Base-by-base conservation (phyloP, 2,329 filamentous ascomycete genomes). In the Verticillium zaregamsianum region DNA sequence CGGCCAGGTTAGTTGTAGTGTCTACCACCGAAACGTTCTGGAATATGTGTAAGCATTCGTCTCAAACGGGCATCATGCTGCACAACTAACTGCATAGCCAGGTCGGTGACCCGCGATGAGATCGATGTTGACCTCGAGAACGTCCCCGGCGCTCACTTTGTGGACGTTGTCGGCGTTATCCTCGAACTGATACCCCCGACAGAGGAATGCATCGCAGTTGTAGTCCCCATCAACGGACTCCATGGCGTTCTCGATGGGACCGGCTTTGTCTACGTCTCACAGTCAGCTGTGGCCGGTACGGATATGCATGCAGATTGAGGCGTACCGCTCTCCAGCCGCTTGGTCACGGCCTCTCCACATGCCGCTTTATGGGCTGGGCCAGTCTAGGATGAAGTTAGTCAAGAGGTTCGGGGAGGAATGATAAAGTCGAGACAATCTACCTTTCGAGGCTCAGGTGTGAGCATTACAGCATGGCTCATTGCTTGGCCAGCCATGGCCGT, bases 21-120 rank as follows among this genome's bases (percentile, higher is more conserved):
- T 80, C 74, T 61, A 85, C 73, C 57, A 84, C 76, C 39, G 78
- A 80, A 61, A 84, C 77, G 68, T 84, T 84, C 67, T 76, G 8
- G 66, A 14, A 9, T 3, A 35, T 5, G 2, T 35, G 33, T 35
- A 14, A 35, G 33, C 4, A 14, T 11, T 14, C 4, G 4, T 9
- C n/a, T 20, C 28, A 3, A 2, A 14, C 7, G 5, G 20, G 20
- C 8, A 3, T 23, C 17, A 25, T 49, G 1, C 40, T 3, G 25
- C 0, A 0, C 15, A 17, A 66, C 69, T 66, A 33, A 72, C 69
- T 12, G 69, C 68, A 28, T 68, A 69, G n/a, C 71, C 71, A 1
- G 70, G 70, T 31, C 69, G 69, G 65, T 79, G 77, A 0, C 75
- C 74, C 2, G 74, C 73, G 25, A 74, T 69, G 28, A 79, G 74